Evolutionary conservation across 257 asterid species (phyloP).

Genomic region (Thymus mandschuricus): DNA sequence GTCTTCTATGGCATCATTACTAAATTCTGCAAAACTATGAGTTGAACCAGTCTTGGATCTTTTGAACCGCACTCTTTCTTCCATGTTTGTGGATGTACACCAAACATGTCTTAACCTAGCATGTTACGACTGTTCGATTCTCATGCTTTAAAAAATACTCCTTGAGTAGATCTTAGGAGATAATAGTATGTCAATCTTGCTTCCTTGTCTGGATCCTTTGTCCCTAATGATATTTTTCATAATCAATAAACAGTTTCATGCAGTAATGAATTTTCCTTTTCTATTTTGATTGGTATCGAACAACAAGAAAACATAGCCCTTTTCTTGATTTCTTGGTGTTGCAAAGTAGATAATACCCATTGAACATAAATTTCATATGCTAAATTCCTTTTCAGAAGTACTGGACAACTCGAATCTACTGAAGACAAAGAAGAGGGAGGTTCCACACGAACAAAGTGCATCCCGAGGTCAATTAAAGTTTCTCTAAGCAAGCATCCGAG

Average conservation of each 20-base stretch:
- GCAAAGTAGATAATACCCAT: not conserved
- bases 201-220: not conserved
- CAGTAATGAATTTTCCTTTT: not conserved
- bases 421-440: constrained; percentile 59
- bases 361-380: constrained; percentile 1
- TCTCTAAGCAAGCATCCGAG: constrained; percentile 78
- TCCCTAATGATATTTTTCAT: not conserved
- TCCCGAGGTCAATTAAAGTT: constrained; percentile 79
- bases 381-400: constrained; percentile 49
- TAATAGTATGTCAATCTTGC: not conserved
- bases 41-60: not conserved
- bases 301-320: not conserved
- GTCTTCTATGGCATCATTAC: not conserved
- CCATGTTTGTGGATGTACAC: constrained; percentile 2
- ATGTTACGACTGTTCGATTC: constrained; percentile 8
- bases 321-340: constrained; percentile 9
- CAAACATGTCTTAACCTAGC: not conserved
- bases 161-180: constrained; percentile 10
- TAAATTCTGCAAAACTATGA: constrained; percentile 19
- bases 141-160: not conserved
- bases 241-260: not conserved
- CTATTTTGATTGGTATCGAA: not conserved
- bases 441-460: constrained; percentile 68
- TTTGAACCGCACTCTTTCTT: not conserved
- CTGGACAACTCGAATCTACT: constrained; percentile 50